Conservation (phyloP, 2,329 filamentous ascomycete genomes). For the Hypocreales sp. region DNA sequence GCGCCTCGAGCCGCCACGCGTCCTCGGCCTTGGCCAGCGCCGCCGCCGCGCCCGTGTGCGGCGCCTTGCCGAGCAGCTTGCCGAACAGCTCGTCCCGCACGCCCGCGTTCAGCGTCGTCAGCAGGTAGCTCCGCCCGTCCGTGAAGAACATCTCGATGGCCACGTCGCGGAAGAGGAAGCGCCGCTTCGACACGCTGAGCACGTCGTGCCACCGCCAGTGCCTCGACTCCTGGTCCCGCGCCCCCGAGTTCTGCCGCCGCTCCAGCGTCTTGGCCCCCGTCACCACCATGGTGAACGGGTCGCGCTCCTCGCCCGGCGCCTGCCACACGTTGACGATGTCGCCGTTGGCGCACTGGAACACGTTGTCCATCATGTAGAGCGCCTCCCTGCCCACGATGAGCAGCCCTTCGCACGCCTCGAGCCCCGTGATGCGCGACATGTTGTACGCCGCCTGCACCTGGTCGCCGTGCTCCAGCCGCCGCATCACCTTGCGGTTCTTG, state of each 20-base stretch:
- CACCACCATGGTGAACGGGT: slow-evolving; percentile 91
- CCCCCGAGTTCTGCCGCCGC: slow-evolving; percentile 41
- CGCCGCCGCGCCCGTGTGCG: slow-evolving; percentile 58
- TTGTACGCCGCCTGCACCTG: slow-evolving; percentile 91
- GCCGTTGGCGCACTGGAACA: slow-evolving; percentile 86
- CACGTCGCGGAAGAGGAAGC: slow-evolving; percentile 90
- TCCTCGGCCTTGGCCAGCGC: slow-evolving; percentile 68
- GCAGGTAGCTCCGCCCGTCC: slow-evolving; percentile 84
- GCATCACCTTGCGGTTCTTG: slow-evolving; percentile 96
- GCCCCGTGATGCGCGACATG: slow-evolving; percentile 80
- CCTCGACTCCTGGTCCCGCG: slow-evolving; percentile 61
- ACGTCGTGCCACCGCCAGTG: slow-evolving; percentile 92
- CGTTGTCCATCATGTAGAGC: slow-evolving; percentile 89
- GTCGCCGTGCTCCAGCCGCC: slow-evolving; percentile 78
- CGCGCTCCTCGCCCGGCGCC: slow-evolving; percentile 79
- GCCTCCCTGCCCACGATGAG: slow-evolving; percentile 84
- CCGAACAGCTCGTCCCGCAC: slow-evolving; percentile 68
- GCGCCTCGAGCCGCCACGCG: slow-evolving; percentile 76
- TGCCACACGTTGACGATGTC: slow-evolving; percentile 97
- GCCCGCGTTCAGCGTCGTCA: slow-evolving; percentile 64
- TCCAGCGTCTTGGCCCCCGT: slow-evolving; percentile 46
- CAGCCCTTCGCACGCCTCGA: slow-evolving; percentile 88
- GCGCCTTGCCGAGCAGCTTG: slow-evolving; percentile 63
- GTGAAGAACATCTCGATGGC: slow-evolving; percentile 96
- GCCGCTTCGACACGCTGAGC: slow-evolving; percentile 87